Evolutionary conservation across 2,329 filamentous ascomycete genomes (phyloP).

Genomic region (Laburnicola sp.): DNA sequence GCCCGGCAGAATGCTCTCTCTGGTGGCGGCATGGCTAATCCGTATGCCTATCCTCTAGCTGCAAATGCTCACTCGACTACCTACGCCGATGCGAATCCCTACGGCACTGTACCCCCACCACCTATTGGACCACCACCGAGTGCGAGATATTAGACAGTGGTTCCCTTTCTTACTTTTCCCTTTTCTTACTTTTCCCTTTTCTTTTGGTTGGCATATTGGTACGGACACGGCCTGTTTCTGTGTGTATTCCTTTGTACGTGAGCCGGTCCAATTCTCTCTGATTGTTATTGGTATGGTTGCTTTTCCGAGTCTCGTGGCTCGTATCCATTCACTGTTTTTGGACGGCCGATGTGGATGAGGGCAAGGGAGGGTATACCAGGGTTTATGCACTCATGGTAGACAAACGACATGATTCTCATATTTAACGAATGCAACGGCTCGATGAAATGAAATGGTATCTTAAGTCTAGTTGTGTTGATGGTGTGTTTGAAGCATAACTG

Average conservation of each 20-base stretch:
- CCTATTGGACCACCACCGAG: conserved; percentile 40
- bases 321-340: no score
- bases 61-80: conserved; percentile 43
- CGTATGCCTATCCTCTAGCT: conserved; percentile 46
- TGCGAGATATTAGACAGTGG: conserved; percentile 33
- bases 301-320: no score
- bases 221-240: not conserved
- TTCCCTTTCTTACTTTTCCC: not conserved
- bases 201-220: not conserved
- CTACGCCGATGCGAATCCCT: conserved; percentile 53
- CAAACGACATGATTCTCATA: no score
- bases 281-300: not conserved
- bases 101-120: conserved; percentile 47
- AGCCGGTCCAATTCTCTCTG: not conserved
- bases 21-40: conserved; percentile 41
- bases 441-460: no score
- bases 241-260: not conserved
- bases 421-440: no score
- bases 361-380: no score
- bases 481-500: no score
- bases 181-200: not conserved
- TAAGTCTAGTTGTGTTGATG: no score
- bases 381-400: no score
- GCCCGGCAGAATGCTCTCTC: conserved; percentile 49
- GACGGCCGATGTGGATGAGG: no score